Conservation (phyloP, 2,329 filamentous ascomycete species). For the Epichloe scottii region DNA sequence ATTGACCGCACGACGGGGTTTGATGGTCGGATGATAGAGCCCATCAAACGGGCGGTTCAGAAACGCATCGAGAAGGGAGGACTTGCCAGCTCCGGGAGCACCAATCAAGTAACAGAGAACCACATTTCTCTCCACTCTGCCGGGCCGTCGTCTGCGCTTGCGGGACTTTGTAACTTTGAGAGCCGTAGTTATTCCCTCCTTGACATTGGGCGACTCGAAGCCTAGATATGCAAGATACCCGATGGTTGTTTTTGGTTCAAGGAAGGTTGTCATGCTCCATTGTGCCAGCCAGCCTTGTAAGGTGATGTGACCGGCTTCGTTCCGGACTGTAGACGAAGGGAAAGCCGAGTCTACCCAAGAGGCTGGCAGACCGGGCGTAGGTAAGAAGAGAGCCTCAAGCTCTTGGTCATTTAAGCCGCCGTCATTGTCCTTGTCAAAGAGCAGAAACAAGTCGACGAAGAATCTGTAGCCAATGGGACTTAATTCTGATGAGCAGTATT, state of each 20-base stretch:
- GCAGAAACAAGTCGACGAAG: conserved; percentile 89
- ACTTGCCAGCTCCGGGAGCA: conserved; percentile 78
- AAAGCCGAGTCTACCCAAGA: conserved; percentile 87
- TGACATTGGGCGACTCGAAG: conserved; percentile 71
- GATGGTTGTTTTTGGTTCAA: conserved; percentile 86
- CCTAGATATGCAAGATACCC: conserved; percentile 94
- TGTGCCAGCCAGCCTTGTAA: conserved; percentile 96
- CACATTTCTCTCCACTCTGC: conserved; percentile 84
- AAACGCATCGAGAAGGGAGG: conserved; percentile 80
- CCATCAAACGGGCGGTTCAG: conserved; percentile 75
- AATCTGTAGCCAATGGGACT: conserved; percentile 92
- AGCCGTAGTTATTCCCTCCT: conserved; percentile 66
- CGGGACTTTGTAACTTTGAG: conserved; percentile 87
- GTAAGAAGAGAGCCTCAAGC: conserved; percentile 75
- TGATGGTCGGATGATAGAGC: conserved; percentile 86
- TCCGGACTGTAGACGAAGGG: conserved; percentile 84
- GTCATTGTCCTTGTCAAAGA: conserved; percentile 96
- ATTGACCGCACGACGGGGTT: conserved; percentile 86
- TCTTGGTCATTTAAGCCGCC: conserved; percentile 83
- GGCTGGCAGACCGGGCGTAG: conserved; percentile 75
- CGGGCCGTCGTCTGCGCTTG: conserved; percentile 69
- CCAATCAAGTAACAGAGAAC: conserved; percentile 89
- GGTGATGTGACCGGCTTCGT: conserved; percentile 90
- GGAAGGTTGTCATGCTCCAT: conserved; percentile 99
- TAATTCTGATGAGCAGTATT: conserved; percentile 83